phyloP scores from a whole-genome alignment of 208 protist genomes.

The Leishmania tarentolae region DNA sequence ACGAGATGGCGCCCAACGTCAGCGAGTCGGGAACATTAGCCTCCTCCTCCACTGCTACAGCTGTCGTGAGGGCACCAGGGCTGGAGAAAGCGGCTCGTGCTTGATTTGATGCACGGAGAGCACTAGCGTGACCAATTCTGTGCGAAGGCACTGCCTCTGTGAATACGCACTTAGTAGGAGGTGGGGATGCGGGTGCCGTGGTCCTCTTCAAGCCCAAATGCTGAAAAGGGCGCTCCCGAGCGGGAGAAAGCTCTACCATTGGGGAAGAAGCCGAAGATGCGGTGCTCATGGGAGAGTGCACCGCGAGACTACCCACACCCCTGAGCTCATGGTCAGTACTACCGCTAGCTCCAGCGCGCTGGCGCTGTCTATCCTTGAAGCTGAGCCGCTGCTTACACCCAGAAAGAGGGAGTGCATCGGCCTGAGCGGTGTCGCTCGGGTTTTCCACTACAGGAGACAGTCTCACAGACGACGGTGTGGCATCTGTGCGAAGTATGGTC shows the following conservation, averaged over 20 bases:
- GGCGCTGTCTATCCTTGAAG: constrained; percentile 33
- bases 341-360: constrained; percentile 1
- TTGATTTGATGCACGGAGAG: not conserved
- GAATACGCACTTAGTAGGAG: constrained; percentile 1
- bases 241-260: not conserved
- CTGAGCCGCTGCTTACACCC: constrained; percentile 17
- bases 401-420: not conserved
- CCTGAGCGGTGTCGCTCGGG: not conserved
- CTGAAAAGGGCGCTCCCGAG: not conserved
- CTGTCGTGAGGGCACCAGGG: not conserved
- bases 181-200: not conserved
- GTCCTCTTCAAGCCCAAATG: constrained; percentile 3
- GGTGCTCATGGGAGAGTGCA: constrained; percentile 7
- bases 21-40: not conserved
- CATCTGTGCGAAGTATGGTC: not conserved
- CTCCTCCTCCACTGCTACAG: not conserved
- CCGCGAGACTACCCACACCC: not conserved
- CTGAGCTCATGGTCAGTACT: not conserved
- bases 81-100: not conserved
- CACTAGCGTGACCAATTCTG: not conserved
- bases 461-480: not conserved
- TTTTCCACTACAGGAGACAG: not conserved
- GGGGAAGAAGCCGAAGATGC: constrained; percentile 1
- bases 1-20: not conserved
- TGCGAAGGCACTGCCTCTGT: constrained; percentile 15